Evolutionary conservation across 2,329 filamentous ascomycete genomes (phyloP).

Genomic region (Cladosporium sp.): DNA sequence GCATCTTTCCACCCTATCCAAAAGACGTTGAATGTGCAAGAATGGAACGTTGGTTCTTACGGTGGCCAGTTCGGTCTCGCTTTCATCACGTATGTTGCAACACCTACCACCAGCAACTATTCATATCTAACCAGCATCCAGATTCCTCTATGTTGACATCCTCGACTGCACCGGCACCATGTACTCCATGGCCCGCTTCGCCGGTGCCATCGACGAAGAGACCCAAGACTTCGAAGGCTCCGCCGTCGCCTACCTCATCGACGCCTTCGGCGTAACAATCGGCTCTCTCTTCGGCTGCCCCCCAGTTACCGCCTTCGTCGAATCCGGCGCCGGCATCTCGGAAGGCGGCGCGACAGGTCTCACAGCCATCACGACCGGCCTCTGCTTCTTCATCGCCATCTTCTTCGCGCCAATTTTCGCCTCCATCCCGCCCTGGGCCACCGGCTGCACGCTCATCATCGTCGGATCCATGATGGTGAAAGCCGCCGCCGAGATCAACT

Average conservation of each 20-base stretch:
- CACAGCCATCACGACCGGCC: slow-evolving; percentile 71
- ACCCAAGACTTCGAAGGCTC: slow-evolving; percentile 87
- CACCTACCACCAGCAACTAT: background rate
- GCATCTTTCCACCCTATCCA: slow-evolving; percentile 77
- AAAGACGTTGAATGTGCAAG: slow-evolving; percentile 64
- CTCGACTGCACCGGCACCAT: slow-evolving; percentile 81
- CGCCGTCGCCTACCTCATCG: slow-evolving; percentile 76
- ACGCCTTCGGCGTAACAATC: slow-evolving; percentile 76
- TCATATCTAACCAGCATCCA: background rate
- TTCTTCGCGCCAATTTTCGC: slow-evolving; percentile 91
- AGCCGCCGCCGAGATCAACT: slow-evolving; percentile 79
- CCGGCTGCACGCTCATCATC: slow-evolving; percentile 79
- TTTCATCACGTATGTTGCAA: slow-evolving; percentile 59
- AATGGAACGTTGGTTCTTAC: slow-evolving; percentile 67
- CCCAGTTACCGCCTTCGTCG: slow-evolving; percentile 81
- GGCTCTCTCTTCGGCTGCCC: slow-evolving; percentile 73
- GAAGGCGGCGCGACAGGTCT: slow-evolving; percentile 82
- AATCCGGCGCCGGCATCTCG: slow-evolving; percentile 84
- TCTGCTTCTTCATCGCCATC: slow-evolving; percentile 81
- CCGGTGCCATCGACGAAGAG: slow-evolving; percentile 71
- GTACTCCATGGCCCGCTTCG: slow-evolving; percentile 86
- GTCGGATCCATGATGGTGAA: slow-evolving; percentile 85
- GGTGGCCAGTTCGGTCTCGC: slow-evolving; percentile 76
- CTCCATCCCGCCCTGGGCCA: slow-evolving; percentile 84
- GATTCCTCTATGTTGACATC: slow-evolving; percentile 83